Conservation (phyloP, 495 filamentous ascomycete species). For the Xylaria scruposa region DNA sequence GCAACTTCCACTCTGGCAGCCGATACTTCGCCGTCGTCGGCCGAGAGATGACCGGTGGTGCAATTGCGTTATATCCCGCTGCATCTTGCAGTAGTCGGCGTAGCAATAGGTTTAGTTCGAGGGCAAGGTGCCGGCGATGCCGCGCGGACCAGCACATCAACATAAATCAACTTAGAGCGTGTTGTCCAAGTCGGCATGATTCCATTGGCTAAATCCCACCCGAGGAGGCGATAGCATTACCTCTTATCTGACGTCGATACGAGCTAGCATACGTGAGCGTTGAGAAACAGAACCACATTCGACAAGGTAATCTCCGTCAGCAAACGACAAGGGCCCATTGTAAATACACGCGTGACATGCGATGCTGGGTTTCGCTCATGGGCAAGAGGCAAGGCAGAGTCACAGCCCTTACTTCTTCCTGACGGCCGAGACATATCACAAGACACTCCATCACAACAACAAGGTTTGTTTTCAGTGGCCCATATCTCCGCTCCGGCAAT, state of each 20-base stretch:
- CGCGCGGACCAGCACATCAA: not conserved
- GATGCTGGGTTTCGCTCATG: not conserved
- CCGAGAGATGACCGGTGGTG: not conserved
- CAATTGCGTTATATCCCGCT: not conserved
- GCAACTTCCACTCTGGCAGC: not conserved
- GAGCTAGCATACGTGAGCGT: not conserved
- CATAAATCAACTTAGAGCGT: not conserved
- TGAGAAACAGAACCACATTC: not conserved
- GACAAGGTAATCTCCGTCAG: not conserved
- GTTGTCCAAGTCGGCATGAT: not conserved
- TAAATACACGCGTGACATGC: slow-evolving; percentile 1
- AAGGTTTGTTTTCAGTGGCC: not conserved
- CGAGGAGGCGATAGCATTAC: not conserved
- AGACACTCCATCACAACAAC: not conserved
- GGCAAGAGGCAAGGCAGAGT: not conserved
- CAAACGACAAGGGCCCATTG: not conserved
- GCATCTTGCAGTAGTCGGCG: not conserved
- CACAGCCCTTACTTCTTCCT: not conserved
- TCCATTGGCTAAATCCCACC: not conserved
- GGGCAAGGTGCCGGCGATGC: not conserved
- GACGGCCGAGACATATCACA: not conserved
- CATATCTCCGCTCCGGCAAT: not conserved
- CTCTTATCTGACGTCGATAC: not conserved
- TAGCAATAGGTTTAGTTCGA: not conserved
- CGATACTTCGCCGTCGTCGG: not conserved